These are phyloP conservation scores for Polysphondylium violaceum DNA, from an alignment of 78 protist species.

Conservation along the genomic window DNA sequence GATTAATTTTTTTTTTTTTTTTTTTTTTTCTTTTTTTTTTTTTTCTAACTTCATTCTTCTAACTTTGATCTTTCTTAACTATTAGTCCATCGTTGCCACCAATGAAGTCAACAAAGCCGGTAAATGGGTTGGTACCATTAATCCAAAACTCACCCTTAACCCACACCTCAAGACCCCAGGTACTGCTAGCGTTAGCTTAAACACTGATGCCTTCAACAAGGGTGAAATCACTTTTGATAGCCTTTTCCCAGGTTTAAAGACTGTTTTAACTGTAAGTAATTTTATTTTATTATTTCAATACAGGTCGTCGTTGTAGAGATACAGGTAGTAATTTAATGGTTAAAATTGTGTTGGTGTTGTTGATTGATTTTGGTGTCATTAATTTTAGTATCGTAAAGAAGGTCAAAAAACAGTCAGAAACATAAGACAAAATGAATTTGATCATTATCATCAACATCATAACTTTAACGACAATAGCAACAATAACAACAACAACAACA, in stretches of 20 bases:
- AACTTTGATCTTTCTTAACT: background rate
- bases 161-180: background rate
- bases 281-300: background rate
- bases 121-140: conserved; percentile 1
- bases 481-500: too few relatives aligned
- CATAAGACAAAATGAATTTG: too few relatives aligned
- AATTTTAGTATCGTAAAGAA: too few relatives aligned
- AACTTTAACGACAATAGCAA: too few relatives aligned
- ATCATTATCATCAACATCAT: too few relatives aligned
- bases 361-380: too few relatives aligned
- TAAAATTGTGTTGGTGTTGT: too few relatives aligned
- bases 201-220: conserved; percentile 21
- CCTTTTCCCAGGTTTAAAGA: conserved; percentile 62
- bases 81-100: conserved; percentile 36
- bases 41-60: too few relatives aligned
- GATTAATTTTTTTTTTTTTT: background rate
- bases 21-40: background rate
- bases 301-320: too few relatives aligned
- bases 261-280: conserved; percentile 44
- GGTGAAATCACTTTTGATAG: conserved; percentile 54
- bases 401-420: too few relatives aligned
- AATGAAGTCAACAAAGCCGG: conserved; percentile 16
- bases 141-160: conserved; percentile 35
- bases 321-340: too few relatives aligned
- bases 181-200: conserved; percentile 1